Conservation (phyloP, 2,329 filamentous ascomycete genomes). For the Albophoma yamanashiensis region DNA sequence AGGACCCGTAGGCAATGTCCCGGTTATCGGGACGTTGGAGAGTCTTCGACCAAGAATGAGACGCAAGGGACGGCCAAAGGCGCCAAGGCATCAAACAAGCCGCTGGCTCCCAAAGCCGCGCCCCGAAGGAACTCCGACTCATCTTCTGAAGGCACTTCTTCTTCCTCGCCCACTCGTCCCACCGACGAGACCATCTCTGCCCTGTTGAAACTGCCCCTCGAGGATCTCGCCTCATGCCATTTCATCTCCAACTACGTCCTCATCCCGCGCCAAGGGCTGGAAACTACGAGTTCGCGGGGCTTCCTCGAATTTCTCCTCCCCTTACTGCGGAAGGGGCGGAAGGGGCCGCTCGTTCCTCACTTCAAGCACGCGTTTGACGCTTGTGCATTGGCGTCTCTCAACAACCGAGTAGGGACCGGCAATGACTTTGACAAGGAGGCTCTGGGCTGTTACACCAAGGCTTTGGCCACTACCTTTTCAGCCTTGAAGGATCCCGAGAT, state of each 20-base stretch:
- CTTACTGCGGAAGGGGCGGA: conserved; percentile 34
- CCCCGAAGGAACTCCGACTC: conserved; percentile 22
- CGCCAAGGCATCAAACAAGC: conserved; percentile 48
- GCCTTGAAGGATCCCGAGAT: conserved; percentile 38
- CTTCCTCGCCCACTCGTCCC: conserved; percentile 1
- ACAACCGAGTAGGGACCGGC: conserved; percentile 32
- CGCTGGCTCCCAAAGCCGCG: conserved; percentile 43
- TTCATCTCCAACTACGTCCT: conserved; percentile 51
- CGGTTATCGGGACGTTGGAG: conserved; percentile 58
- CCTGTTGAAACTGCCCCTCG: conserved; percentile 31
- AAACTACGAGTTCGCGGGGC: conserved; percentile 28
- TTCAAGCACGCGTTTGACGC: conserved; percentile 47
- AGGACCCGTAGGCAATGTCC: conserved; percentile 53
- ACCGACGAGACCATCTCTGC: conserved; percentile 10
- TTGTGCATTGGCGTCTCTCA: conserved; percentile 44
- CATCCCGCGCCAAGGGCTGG: conserved; percentile 30
- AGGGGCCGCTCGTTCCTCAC: conserved; percentile 28
- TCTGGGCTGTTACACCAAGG: conserved; percentile 39
- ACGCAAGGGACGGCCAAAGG: conserved; percentile 47
- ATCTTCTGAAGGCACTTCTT: conserved; percentile 13
- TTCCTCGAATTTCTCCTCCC: conserved; percentile 49
- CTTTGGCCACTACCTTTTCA: conserved; percentile 37
- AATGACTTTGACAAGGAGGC: conserved; percentile 25
- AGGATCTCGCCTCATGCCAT: conserved; percentile 44
- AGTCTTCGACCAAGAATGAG: conserved; percentile 28